Percentiles rank a stretch among this genome's conserved stretches.
These are phyloP conservation scores for Eutrema japonicum DNA, from an alignment of 345 rosid genomes.

Conservation along the genomic window DNA sequence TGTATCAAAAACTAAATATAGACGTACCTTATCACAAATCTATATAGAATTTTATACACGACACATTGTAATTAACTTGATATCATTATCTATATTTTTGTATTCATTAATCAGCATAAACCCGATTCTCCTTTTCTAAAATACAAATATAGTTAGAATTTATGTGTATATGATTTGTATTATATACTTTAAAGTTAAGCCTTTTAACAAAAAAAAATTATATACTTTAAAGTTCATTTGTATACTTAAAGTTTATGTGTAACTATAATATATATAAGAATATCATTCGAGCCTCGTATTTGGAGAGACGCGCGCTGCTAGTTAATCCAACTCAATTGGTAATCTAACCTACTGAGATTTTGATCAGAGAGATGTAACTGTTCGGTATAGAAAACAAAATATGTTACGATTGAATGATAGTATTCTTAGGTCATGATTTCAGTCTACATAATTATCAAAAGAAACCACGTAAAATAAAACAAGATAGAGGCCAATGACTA, in stretches of 20 bases:
- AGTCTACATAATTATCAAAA: conserved; percentile 14
- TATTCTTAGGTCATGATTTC: conserved; percentile 22
- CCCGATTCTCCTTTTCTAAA: background rate
- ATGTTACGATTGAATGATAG: background rate
- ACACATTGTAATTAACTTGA: too few species aligned
- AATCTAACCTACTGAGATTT: background rate
- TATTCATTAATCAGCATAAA: background rate
- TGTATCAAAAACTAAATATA: too few species aligned
- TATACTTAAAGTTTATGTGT: background rate
- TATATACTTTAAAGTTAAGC: background rate
- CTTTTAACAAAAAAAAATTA: background rate
- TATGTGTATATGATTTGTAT: background rate
- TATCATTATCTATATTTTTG: background rate
- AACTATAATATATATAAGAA: background rate
- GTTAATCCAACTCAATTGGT: background rate
- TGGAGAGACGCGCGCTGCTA: background rate
- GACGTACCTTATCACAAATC: too few species aligned
- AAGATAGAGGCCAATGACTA: conserved; percentile 1
- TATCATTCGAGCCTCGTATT: background rate
- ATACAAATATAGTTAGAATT: background rate
- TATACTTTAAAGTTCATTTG: background rate
- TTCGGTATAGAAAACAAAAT: background rate
- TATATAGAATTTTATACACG: too few species aligned
- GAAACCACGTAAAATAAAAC: background rate
- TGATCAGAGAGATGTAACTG: conserved; percentile 1